phyloP scores from a whole-genome alignment of 306 rosid species.

The Vigna trinervia region DNA sequence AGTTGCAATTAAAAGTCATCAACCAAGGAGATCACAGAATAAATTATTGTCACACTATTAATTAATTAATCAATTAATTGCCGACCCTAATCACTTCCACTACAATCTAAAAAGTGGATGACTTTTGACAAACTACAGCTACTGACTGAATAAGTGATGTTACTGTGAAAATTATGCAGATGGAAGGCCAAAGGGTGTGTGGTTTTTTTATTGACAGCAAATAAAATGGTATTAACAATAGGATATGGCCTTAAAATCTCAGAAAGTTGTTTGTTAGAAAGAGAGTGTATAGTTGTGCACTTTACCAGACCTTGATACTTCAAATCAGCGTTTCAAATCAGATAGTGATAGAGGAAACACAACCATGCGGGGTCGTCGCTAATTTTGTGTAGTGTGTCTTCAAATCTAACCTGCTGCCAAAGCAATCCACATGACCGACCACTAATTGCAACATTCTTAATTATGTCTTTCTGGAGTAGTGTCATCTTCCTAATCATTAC shows the following conservation, averaged over 20 bases:
- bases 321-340: slow-evolving; percentile 52
- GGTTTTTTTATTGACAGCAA: neutral
- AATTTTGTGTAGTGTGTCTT: slow-evolving; percentile 43
- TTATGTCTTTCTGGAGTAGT: slow-evolving; percentile 16
- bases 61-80: slow-evolving; percentile 1
- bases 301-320: slow-evolving; percentile 37
- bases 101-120: slow-evolving; percentile 41
- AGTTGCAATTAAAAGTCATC: slow-evolving; percentile 44
- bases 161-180: slow-evolving; percentile 1
- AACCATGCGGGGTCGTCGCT: slow-evolving; percentile 42
- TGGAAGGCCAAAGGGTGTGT: slow-evolving; percentile 11
- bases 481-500: slow-evolving; percentile 37
- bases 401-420: slow-evolving; percentile 43
- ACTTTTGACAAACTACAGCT: slow-evolving; percentile 40
- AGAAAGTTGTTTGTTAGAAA: neutral
- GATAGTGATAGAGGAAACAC: slow-evolving; percentile 54
- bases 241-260: neutral
- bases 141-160: slow-evolving; percentile 9
- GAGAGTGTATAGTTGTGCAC: slow-evolving; percentile 9
- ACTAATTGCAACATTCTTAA: slow-evolving; percentile 27
- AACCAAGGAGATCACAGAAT: slow-evolving; percentile 39
- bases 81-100: slow-evolving; percentile 35
- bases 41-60: slow-evolving; percentile 42
- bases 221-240: neutral
- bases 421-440: slow-evolving; percentile 59